Evolutionary conservation across 768 basidiomycete genomes (phyloP).

Genomic region (Scleroderma bovista): DNA sequence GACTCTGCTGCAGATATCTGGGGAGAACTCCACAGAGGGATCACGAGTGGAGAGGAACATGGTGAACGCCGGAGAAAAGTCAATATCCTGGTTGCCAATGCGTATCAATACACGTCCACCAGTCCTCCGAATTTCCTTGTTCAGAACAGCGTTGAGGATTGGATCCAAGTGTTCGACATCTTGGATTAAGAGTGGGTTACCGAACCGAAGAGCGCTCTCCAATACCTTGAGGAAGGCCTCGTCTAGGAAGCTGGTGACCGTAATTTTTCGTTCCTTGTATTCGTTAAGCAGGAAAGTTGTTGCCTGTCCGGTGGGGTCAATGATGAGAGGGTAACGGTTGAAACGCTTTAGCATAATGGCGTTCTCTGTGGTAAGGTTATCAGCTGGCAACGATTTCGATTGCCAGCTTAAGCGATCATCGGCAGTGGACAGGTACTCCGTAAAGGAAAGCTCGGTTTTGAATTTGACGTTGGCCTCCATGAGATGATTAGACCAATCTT

Average conservation of each 20-base stretch:
- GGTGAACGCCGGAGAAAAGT: slow-evolving; percentile 99
- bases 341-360: slow-evolving; percentile 99
- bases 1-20: slow-evolving; percentile 96
- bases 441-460: slow-evolving; percentile 87
- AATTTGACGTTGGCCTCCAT: slow-evolving; percentile 85
- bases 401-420: slow-evolving; percentile 96
- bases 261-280: slow-evolving; percentile 94
- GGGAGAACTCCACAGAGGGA: slow-evolving; percentile 95
- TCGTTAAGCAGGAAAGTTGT: slow-evolving; percentile 91
- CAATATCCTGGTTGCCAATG: slow-evolving; percentile 95
- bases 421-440: slow-evolving; percentile 94
- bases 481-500: slow-evolving; percentile 89
- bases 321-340: slow-evolving; percentile 95
- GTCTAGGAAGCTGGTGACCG: slow-evolving; percentile 97
- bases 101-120: slow-evolving; percentile 97
- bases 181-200: slow-evolving; percentile 94
- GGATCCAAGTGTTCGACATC: slow-evolving; percentile 98
- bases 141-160: slow-evolving; percentile 93
- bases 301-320: slow-evolving; percentile 97
- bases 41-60: slow-evolving; percentile 99
- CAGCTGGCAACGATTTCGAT: slow-evolving; percentile 90
- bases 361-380: slow-evolving; percentile 95
- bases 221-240: slow-evolving; percentile 98
- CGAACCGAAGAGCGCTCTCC: slow-evolving; percentile 98
- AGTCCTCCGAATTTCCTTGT: slow-evolving; percentile 92